Evolutionary conservation across 345 rosid genomes (phyloP), one percentile per base, ranked within the genome.

Genomic region (Brassica napus): DNA sequence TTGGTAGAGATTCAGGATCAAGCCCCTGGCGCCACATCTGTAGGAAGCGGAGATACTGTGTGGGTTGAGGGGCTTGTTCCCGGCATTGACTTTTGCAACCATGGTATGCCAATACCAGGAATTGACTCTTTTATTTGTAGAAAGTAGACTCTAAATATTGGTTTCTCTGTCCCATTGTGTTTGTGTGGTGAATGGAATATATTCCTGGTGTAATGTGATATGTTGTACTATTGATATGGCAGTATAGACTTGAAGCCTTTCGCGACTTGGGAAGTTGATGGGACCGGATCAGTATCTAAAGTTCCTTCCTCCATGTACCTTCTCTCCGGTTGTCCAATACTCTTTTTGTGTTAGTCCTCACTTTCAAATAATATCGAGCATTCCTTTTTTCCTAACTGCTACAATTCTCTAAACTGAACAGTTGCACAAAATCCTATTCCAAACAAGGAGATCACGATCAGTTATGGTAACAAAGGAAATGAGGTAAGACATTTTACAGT

Each of bases 41-140:
- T 77, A 30, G 73, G 88, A 73, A 78, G 84, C 39, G 83, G 75
- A 77, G 97, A 91, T 73, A 88, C 91, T 65, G 79, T 92, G 72
- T 94, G 97, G 97, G 95, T 94, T 44, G 97, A 94, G 86, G 97
- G 98, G 79, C 95, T 94, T 85, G 91, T 94, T 74, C 98, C 97
- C 39, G 97, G 92, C 81, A 94, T 94, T 84, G 98, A 94, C 86
- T 92, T 92, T 83, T 92, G 97, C 83, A 94, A 94, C 84, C 98
- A 94, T 81, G 95, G 97, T 94, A 88, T 67, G 85, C 66, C 79
- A 64, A 12, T 12, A 6, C 18, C 1, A 3, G 1, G 0, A 23
- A 54, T 54, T 6, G 5, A 64, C 62, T 12, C 37, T 65, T n/a
- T 37, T 10, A 6, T 37, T 37, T 8, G 44, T 37, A 31, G 34